Evolutionary conservation across 768 basidiomycete species (phyloP).

Genomic region (Chlorophyllum brunneum): DNA sequence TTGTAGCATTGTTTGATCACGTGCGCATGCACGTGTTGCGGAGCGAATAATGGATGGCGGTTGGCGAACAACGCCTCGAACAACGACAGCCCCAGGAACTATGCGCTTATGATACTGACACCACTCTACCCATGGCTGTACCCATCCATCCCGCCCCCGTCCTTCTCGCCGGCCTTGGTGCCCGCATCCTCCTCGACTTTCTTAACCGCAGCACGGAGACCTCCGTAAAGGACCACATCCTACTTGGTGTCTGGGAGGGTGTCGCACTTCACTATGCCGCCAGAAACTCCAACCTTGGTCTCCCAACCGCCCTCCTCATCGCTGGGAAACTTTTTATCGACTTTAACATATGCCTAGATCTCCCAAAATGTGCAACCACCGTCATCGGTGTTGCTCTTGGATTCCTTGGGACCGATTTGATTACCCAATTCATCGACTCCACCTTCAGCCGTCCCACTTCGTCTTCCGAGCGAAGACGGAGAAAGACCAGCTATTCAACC

Average conservation of each 20-base stretch:
- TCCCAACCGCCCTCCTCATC: slow-evolving; percentile 55
- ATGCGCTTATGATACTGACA: slow-evolving; percentile 16
- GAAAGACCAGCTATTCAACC: slow-evolving; percentile 24
- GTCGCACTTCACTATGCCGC: slow-evolving; percentile 67
- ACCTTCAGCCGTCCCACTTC: slow-evolving; percentile 30
- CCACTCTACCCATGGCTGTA: slow-evolving; percentile 35
- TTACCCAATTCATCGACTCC: slow-evolving; percentile 60
- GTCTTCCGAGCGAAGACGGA: slow-evolving; percentile 20
- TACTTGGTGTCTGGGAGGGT: slow-evolving; percentile 73
- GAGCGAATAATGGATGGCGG: not conserved
- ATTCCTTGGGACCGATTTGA: slow-evolving; percentile 65
- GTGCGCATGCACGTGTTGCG: slow-evolving; percentile 9
- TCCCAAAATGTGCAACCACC: slow-evolving; percentile 51
- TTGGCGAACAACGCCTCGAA: not conserved
- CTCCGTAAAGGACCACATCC: slow-evolving; percentile 55
- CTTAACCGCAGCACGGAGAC: slow-evolving; percentile 43
- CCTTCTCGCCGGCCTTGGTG: slow-evolving; percentile 70
- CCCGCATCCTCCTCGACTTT: slow-evolving; percentile 64
- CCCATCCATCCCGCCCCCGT: slow-evolving; percentile 54
- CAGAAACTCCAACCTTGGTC: slow-evolving; percentile 48
- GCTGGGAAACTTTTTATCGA: slow-evolving; percentile 62
- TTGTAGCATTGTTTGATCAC: not conserved
- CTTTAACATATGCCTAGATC: slow-evolving; percentile 52
- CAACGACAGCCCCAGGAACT: slow-evolving; percentile 7
- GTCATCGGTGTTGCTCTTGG: slow-evolving; percentile 67